Conservation (phyloP, 306 rosid species). For the Prunus mume region DNA sequence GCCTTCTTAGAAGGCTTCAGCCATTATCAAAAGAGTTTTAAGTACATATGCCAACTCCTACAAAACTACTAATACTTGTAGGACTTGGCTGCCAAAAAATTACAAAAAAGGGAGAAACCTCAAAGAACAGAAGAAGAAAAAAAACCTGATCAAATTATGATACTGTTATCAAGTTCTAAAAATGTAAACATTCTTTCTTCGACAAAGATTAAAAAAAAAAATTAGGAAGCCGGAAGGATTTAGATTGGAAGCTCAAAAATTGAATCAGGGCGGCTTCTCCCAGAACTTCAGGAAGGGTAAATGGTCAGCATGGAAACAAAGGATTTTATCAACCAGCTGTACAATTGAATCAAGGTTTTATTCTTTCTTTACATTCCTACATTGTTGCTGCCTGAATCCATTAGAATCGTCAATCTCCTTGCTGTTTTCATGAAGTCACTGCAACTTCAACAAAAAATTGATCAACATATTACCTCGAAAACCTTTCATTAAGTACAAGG, state of each 20-base stretch:
- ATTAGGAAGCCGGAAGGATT: conserved; percentile 17
- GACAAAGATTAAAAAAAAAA: background rate
- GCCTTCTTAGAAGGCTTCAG: conserved; percentile 19
- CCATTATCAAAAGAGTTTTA: background rate
- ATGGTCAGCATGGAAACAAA: conserved; percentile 37
- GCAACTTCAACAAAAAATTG: conserved; percentile 33
- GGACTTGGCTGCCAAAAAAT: conserved; percentile 12
- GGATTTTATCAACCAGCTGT: conserved; percentile 46
- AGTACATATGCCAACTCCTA: conserved; percentile 5
- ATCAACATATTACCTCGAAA: conserved; percentile 25
- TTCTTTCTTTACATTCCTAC: conserved; percentile 49
- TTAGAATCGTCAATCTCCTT: conserved; percentile 74
- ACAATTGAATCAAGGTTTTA: conserved; percentile 40
- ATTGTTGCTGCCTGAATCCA: conserved; percentile 71
- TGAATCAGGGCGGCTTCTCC: conserved; percentile 35
- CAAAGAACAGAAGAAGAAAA: conserved; percentile 11
- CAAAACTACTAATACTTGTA: conserved; percentile 4
- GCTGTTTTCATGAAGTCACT: conserved; percentile 73
- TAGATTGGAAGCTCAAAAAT: conserved; percentile 23
- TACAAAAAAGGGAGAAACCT: conserved; percentile 8
- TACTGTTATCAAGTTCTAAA: conserved; percentile 23
- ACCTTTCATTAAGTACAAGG: background rate
- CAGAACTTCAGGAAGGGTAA: conserved; percentile 11
- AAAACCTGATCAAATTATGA: conserved; percentile 16
- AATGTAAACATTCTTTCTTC: conserved; percentile 23